Evolutionary conservation across 768 basidiomycete genomes (phyloP), one percentile per base, ranked within the genome.

Genomic region (Xerocomus brunneocitrinus): DNA sequence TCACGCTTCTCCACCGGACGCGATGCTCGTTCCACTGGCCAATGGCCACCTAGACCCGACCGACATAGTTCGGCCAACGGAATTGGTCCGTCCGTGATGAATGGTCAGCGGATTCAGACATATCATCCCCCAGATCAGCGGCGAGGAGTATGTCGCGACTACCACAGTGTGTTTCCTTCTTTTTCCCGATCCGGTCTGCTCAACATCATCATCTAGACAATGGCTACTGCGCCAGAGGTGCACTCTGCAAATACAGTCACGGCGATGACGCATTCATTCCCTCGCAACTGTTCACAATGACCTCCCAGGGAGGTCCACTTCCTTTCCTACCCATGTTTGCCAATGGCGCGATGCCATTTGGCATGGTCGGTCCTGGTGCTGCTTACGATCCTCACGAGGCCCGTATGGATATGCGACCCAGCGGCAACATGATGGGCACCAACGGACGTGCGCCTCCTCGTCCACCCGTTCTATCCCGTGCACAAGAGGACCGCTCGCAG

Each of bases 211-310:
- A 8, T 47, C 8, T 59, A 98, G 95, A 95, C 65, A 85, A 85
- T 54, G 95, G 95, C 1, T 97, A 85, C 71, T 98, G 95, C 62
- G 82, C 89, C 38, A 83, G 93, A 31, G 95, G 95, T 44, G 85
- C 81, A 19, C 79, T 80, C 55, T 98, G 95, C 78, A 93, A 91
- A 66, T 98, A 83, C 71, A 92, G 89, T 55, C 95, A 98, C 62
- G 92, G 90, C 35, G 90, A 91, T 2, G 91, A 95, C 65, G 89
- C 91, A 30, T 83, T 90, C 47, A 74, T 89, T 8, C 90, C 88
- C 0, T 80, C 79, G 0, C 84, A 83, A 57, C 66, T 91, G 30
- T 87, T 84, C 61, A 76, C 81, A 28, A 76, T 83, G 75, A 75
- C 74, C 32, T 61, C 76, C 41, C 66, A 68, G 35, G 79, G 72